Conservation (phyloP, 1,284 basidiomycete species). For the Cystobasidiaceae sp. region DNA sequence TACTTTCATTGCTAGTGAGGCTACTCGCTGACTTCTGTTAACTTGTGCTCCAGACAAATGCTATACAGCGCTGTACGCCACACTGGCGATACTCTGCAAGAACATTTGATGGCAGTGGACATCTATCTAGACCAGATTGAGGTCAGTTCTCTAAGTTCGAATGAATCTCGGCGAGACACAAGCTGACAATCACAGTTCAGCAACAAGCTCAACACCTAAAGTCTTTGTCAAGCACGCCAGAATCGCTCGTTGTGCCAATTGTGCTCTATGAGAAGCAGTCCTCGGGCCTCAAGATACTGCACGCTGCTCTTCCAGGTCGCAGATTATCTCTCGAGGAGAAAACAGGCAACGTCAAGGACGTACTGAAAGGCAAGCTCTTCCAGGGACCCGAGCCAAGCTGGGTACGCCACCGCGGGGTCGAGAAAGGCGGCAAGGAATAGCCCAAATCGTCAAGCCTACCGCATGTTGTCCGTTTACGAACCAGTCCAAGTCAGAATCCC, state of each 20-base stretch:
- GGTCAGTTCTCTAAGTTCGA: background rate
- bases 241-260: constrained; percentile 11
- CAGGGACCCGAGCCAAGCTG: constrained; percentile 28
- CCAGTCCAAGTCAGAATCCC: too few species aligned
- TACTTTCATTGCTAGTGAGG: too few species aligned
- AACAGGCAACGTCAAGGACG: background rate
- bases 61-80: background rate
- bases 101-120: constrained; percentile 6
- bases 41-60: constrained; percentile 7
- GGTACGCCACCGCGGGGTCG: background rate
- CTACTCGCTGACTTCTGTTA: too few species aligned
- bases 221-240: background rate
- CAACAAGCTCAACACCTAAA: constrained; percentile 15
- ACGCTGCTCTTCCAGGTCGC: constrained; percentile 13
- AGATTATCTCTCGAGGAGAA: background rate
- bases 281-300: background rate
- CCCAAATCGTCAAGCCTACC: too few species aligned
- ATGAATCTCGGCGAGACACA: background rate
- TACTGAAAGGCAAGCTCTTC: constrained; percentile 6
- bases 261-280: constrained; percentile 6
- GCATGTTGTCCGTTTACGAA: too few species aligned
- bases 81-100: background rate
- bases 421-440: background rate
- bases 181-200: too few species aligned
- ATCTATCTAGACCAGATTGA: constrained; percentile 24